A percentile compares a stretch with the other conserved stretches of the same genome.
Evolutionary conservation across 768 basidiomycete genomes (phyloP).

Genomic region (Auricularia sp.): DNA sequence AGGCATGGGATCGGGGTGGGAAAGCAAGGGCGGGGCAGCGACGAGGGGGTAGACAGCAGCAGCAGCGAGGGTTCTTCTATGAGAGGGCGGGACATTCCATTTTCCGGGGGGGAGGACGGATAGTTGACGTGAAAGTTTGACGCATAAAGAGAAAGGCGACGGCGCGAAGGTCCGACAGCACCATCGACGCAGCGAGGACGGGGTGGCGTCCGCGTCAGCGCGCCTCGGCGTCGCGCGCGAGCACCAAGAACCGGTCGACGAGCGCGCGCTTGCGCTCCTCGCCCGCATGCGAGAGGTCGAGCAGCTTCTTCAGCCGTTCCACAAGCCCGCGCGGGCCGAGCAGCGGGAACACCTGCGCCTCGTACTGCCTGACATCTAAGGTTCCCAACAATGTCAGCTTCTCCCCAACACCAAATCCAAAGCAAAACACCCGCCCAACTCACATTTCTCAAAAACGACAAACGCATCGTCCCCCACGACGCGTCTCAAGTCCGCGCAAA

Average conservation of each 20-base stretch:
- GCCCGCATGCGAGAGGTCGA: not conserved
- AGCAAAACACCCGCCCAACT: too few species aligned
- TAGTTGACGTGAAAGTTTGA: too few species aligned
- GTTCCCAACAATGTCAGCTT: too few species aligned
- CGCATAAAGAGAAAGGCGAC: too few species aligned
- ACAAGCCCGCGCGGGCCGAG: not conserved
- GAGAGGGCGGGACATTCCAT: too few species aligned
- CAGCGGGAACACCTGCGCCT: not conserved
- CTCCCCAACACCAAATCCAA: too few species aligned
- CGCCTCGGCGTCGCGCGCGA: not conserved
- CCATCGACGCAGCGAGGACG: not conserved
- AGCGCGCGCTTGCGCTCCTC: not conserved
- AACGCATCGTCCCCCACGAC: not conserved
- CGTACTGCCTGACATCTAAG: constrained; percentile 1
- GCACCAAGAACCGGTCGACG: not conserved
- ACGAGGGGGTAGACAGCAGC: too few species aligned
- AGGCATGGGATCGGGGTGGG: too few species aligned
- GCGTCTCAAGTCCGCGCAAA: not conserved
- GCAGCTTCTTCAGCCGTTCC: not conserved
- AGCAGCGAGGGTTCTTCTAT: too few species aligned
- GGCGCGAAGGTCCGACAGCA: too few species aligned
- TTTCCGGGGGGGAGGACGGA: too few species aligned
- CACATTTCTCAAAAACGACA: not conserved
- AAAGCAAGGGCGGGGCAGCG: too few species aligned
- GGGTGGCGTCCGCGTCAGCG: not conserved